These are phyloP conservation scores for Helminthosporium solani DNA, from an alignment of 2,329 filamentous ascomycete genomes.

Conservation along the genomic window DNA sequence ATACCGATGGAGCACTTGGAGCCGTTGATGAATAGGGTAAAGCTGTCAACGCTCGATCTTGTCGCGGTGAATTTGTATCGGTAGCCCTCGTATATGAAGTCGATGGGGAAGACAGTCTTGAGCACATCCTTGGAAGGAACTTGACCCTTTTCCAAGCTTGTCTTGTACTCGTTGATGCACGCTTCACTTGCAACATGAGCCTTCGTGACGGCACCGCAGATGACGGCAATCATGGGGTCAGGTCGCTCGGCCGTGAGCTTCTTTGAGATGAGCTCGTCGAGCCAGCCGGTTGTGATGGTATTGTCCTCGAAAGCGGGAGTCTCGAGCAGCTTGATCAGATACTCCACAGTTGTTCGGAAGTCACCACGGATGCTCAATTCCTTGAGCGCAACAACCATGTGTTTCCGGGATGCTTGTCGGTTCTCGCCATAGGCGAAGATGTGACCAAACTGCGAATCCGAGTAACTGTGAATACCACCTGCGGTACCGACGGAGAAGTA, in stretches of 20 bases:
- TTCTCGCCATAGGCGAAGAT: constrained; percentile 99
- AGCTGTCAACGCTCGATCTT: constrained; percentile 86
- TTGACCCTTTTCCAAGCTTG: constrained; percentile 92
- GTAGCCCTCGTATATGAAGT: constrained; percentile 97
- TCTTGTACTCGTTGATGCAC: constrained; percentile 82
- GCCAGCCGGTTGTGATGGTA: constrained; percentile 98
- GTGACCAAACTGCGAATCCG: constrained; percentile 97
- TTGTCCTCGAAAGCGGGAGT: constrained; percentile 98
- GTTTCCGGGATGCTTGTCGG: constrained; percentile 90
- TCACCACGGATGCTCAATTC: constrained; percentile 99
- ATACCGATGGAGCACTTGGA: constrained; percentile 95
- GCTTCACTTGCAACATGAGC: constrained; percentile 91
- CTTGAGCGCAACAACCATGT: constrained; percentile 98
- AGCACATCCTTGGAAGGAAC: constrained; percentile 95
- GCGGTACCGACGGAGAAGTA: constrained; percentile 98
- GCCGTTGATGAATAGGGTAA: constrained; percentile 98
- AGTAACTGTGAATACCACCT: constrained; percentile 98
- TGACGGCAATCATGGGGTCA: constrained; percentile 88
- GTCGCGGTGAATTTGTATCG: constrained; percentile 99
- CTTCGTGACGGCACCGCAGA: constrained; percentile 92
- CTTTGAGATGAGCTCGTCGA: constrained; percentile 97
- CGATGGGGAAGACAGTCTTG: constrained; percentile 95
- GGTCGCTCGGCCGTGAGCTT: constrained; percentile 95
- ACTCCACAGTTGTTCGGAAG: constrained; percentile 97
- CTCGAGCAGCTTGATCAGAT: constrained; percentile 97